A percentile compares a stretch with the other conserved stretches of the same genome.
phyloP scores from a whole-genome alignment of 129 eudicot species.

The Flaveria trinervia region DNA sequence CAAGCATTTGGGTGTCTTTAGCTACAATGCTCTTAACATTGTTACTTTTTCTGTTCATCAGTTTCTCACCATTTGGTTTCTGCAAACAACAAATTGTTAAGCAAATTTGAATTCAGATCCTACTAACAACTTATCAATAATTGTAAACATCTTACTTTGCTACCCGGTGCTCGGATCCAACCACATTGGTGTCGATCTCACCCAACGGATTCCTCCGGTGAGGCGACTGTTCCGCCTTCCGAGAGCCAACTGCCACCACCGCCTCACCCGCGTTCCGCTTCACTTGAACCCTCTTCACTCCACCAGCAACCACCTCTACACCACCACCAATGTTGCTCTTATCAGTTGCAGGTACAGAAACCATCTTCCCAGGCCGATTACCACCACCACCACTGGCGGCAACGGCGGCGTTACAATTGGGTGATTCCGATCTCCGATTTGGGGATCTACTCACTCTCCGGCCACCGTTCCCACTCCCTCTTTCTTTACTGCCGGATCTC shows the following conservation, averaged over 20 bases:
- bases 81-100: slow-evolving; percentile 16
- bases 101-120: neutral
- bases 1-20: slow-evolving; percentile 26
- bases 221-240: slow-evolving; percentile 53
- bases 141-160: slow-evolving; percentile 18
- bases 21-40: neutral
- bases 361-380: slow-evolving; percentile 81
- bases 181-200: slow-evolving; percentile 76
- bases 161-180: slow-evolving; percentile 31
- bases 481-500: slow-evolving; percentile 69
- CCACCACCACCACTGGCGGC: slow-evolving; percentile 1
- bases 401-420: slow-evolving; percentile 37
- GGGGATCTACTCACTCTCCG: slow-evolving; percentile 94
- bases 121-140: neutral
- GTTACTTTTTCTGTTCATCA: slow-evolving; percentile 18
- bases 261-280: slow-evolving; percentile 67
- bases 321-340: slow-evolving; percentile 50
- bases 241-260: slow-evolving; percentile 15
- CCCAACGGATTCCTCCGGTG: slow-evolving; percentile 80
- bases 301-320: slow-evolving; percentile 32
- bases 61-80: slow-evolving; percentile 46
- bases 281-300: slow-evolving; percentile 61
- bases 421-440: slow-evolving; percentile 82
- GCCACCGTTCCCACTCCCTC: slow-evolving; percentile 37
- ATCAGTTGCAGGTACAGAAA: slow-evolving; percentile 47